These are phyloP conservation scores for Oxyria digyna DNA, from an alignment of 148 eudicot species.

Conservation along the genomic window DNA sequence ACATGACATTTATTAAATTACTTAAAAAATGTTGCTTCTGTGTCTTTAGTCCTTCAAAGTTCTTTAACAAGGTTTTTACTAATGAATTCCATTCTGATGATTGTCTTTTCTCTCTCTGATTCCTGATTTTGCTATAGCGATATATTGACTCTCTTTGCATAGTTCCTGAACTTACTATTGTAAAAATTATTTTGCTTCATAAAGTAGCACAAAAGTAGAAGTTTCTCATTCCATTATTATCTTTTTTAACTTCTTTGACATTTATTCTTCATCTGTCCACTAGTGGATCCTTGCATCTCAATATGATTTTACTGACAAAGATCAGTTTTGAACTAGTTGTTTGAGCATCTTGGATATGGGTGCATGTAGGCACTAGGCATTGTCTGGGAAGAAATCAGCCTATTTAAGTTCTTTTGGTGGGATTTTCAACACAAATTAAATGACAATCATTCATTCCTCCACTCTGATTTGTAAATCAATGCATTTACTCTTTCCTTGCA, in stretches of 20 bases:
- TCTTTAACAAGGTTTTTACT: neutral
- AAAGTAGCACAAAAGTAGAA: neutral
- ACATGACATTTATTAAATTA: neutral
- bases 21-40: neutral
- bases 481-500: neutral
- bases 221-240: neutral
- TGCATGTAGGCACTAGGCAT: too few species aligned
- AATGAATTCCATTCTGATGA: neutral
- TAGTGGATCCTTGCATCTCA: neutral
- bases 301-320: neutral
- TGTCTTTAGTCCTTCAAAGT: neutral
- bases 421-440: neutral
- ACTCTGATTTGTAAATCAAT: neutral
- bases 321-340: too few species aligned
- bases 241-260: neutral
- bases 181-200: neutral
- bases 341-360: too few species aligned
- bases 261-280: neutral
- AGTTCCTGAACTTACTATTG: neutral
- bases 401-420: neutral
- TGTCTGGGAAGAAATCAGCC: neutral
- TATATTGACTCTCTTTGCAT: neutral
- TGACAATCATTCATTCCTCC: neutral
- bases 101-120: neutral
- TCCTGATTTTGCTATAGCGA: neutral